These are phyloP conservation scores for Solanum etuberosum DNA, from an alignment of 257 asterid species.

Conservation along the genomic window DNA sequence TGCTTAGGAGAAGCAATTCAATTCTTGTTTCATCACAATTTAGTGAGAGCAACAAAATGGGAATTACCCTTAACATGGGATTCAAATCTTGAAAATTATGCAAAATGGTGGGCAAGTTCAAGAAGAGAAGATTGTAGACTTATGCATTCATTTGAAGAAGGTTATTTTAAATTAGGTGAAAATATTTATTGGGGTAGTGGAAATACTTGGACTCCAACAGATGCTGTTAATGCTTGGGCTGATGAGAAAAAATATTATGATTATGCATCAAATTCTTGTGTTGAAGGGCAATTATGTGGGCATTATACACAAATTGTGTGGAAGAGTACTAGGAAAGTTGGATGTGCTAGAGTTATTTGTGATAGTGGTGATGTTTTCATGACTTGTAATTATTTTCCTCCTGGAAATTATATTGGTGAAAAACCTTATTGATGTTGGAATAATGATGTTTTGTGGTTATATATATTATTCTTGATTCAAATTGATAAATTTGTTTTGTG, in stretches of 20 bases:
- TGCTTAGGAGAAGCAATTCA: slow-evolving; percentile 44
- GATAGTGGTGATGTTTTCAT: slow-evolving; percentile 61
- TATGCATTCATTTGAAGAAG: slow-evolving; percentile 58
- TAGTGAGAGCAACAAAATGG: slow-evolving; percentile 46
- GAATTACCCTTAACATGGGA: slow-evolving; percentile 67
- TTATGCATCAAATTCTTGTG: slow-evolving; percentile 37
- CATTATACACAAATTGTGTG: slow-evolving; percentile 85
- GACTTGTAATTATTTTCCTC: slow-evolving; percentile 73
- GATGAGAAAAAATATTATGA: slow-evolving; percentile 54
- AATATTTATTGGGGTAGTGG: slow-evolving; percentile 79
- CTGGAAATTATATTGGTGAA: slow-evolving; percentile 59
- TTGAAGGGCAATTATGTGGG: slow-evolving; percentile 48
- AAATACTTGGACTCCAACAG: slow-evolving; percentile 39
- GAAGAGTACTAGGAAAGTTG: slow-evolving; percentile 34
- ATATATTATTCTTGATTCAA: background rate
- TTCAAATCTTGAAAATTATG: slow-evolving; percentile 33
- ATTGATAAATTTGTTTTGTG: background rate
- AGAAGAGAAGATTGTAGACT: slow-evolving; percentile 34
- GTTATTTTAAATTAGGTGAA: slow-evolving; percentile 51
- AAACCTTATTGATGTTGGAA: slow-evolving; percentile 31
- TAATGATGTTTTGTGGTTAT: background rate
- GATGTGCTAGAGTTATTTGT: slow-evolving; percentile 64
- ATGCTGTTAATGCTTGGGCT: slow-evolving; percentile 67
- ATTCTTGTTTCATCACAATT: slow-evolving; percentile 60
- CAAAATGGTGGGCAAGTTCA: slow-evolving; percentile 62